These are phyloP conservation scores for Sphaerulina populicola DNA, from an alignment of 2,329 filamentous ascomycete species.

Conservation along the genomic window DNA sequence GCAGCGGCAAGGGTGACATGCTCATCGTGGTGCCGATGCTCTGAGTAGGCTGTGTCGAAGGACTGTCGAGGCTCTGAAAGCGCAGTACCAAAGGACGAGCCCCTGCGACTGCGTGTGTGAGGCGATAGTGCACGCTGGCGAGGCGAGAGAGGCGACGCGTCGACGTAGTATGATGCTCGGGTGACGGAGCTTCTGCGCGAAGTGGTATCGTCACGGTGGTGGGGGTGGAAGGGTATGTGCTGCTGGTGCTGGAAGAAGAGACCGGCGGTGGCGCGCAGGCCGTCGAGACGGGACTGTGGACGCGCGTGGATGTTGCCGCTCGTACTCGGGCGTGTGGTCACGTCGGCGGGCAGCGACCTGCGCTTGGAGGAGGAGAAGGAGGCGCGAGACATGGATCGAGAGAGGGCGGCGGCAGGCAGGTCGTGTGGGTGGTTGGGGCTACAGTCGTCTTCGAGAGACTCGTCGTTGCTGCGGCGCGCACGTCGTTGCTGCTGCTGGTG, in stretches of 20 bases:
- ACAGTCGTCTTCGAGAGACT: conserved; percentile 10
- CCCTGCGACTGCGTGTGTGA: conserved; percentile 19
- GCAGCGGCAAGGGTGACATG: conserved; percentile 1
- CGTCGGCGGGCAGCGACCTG: conserved; percentile 10
- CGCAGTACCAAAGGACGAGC: conserved; percentile 19
- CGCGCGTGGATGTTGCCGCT: conserved; percentile 8
- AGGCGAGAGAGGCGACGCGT: conserved; percentile 21
- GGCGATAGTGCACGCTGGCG: conserved; percentile 23
- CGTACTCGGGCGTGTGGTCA: neutral
- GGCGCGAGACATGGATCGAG: conserved; percentile 8
- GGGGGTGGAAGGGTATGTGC: conserved; percentile 1
- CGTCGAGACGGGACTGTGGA: conserved; percentile 20
- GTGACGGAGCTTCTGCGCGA: conserved; percentile 19
- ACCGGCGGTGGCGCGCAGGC: conserved; percentile 15
- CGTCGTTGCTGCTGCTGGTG: neutral
- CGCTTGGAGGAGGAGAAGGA: conserved; percentile 13
- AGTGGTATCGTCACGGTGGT: conserved; percentile 18
- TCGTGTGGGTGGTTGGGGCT: conserved; percentile 34
- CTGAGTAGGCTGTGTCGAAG: conserved; percentile 4
- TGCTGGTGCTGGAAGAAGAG: conserved; percentile 13
- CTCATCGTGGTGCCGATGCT: conserved; percentile 5
- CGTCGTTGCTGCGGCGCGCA: conserved; percentile 4
- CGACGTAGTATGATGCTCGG: conserved; percentile 17
- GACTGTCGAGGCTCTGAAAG: conserved; percentile 12
- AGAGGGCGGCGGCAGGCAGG: neutral